Evolutionary conservation across 164 flowering plant species (phyloP), one percentile per base, ranked within the genome.

Genomic region (Dillenia suffruticosa): DNA sequence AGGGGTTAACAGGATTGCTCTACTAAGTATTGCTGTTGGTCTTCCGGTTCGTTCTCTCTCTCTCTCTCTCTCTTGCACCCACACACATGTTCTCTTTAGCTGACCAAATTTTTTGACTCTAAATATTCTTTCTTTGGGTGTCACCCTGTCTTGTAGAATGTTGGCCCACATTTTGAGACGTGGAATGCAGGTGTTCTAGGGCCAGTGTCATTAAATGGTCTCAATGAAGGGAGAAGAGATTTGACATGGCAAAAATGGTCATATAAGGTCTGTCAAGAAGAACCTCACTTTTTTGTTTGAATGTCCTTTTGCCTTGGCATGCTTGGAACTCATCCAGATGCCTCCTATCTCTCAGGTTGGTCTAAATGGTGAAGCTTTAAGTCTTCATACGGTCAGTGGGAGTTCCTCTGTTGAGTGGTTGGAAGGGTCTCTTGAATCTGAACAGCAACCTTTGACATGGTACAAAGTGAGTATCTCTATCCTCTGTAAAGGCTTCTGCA

Each of bases 121-220:
- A 13, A 60, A 32, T 32, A 6, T 32, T 32, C 7, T 32, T 5
- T 32, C 7, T 32, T 32, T 32, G 0, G 6, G 40, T 32, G 40
- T 6, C 7, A 32, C 6, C 6, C 40, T 32, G 7, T 0, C 40
- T 32, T 4, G 40, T 74, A 95, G 99, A 95, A 95, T 72, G 81
- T 92, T 32, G 98, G 97, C 3, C 59, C 71, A 11, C 92, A 88
- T 67, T 92, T 77, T 67, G 99, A 95, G 80, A 77, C 81, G 46
- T 86, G 95, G 93, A 90, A 95, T 75, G 82, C 90, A 58, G 99
- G 99, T 46, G 90, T 95, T 69, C 83, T 92, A 61, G 99, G 99
- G n/a, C 99, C 97, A 11, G 90, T 95, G 45, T 74, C 81, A 44
- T 69, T 95, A 66, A 74, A 67, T 26, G 97, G 97, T 62, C 87